Evolutionary conservation across 139 green algal species (phyloP), one percentile per base, ranked within the genome.

Genomic region (Chlamydomonas sphaeroides): DNA sequence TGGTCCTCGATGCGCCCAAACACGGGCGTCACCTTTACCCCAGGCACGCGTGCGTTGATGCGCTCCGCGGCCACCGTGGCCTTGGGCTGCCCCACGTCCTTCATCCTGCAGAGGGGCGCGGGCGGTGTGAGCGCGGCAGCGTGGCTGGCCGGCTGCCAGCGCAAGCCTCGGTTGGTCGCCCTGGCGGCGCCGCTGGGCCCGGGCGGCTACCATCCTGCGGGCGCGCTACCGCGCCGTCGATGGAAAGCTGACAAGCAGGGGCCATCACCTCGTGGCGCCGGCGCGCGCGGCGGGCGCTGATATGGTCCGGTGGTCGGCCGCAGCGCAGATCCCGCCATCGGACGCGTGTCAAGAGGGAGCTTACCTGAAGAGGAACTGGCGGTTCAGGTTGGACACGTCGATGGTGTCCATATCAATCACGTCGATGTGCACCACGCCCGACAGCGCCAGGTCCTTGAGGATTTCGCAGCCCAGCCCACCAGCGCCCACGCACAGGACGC

Each of bases 401-500:
- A 99, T 99, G 4, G 96, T 99, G 92, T 99, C 97, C 97, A 99
- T 99, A 88, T 99, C 97, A 49, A 99, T 99, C 0, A 99, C 97
- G 80, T 99, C 94, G 18, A 99, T 98, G 88, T 98, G 93, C 42
- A 94, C 93, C 88, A 99, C 98, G 18, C 97, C 97, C 1, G 88
- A 92, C 23, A 99, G 91, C 28, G 97, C 97, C 36, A 99, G 86
- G 80, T 99, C 97, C 88, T 99, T 99, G 8, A 99, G 89, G 39
- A 99, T 93, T 88, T 99, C 97, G 83, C 97, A 99, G 30, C 97
- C 97, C n/a, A 99, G 94, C 8, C 97, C 97, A 49, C 97, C 97
- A 28, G 97, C 97, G 20, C 97, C 97, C 25, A 99, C 95, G 48
- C 96, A 95, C 26, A 99, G 92, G 30, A 99, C 84, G 0, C 88